Base-by-base conservation (phyloP, 176 grass and related monocot genomes). In the Thalia dealbata region DNA sequence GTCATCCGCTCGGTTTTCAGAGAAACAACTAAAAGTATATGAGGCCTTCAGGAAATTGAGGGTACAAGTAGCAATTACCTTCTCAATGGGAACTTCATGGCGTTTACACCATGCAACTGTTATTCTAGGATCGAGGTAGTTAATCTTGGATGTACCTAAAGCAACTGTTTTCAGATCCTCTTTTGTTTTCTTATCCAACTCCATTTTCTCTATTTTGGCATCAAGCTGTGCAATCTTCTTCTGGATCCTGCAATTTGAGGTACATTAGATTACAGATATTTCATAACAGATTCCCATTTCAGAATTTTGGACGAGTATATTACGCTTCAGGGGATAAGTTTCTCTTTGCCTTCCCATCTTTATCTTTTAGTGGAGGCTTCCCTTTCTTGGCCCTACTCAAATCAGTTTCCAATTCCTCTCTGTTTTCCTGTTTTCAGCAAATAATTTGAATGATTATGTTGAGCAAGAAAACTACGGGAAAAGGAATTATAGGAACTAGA, bases 101-200 rank as follows among this genome's bases (percentile, higher is more conserved):
- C 90, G 85, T 81, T 99, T 99, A 81, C 95, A 99, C 95, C 95
- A 99, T 74, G 95, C 95, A 41, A 99, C 85, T 0, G 95, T 82
- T 56, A 99, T 99, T 81, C 95, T 91, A 66, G 95, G 90, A 83
- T 99, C 95, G 23, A 99, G 90, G 72, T 99, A 99, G 74, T 93
- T 93, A 69, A 99, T 99, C 79, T 93, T 99, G 76, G 90, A 99
- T 9, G 95, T 99, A 74, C 95, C 95, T 22, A 99, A 69, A 64
- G 95, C 95, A 52, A 99, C 83, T 5, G 85, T 91, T 81, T 99
- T 93, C 81, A 99, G 80, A 72, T 93, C 95, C 64, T 99, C 95
- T 82, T 93, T 99, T 66, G 77, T 85, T 60, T 83, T 82, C 72
- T 88, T 99, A 80, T 88, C 85, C 83, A 93, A 78, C 70, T 99